These are phyloP conservation scores for Cercophora sp. DNA, from an alignment of 495 filamentous ascomycete species.

Conservation along the genomic window DNA sequence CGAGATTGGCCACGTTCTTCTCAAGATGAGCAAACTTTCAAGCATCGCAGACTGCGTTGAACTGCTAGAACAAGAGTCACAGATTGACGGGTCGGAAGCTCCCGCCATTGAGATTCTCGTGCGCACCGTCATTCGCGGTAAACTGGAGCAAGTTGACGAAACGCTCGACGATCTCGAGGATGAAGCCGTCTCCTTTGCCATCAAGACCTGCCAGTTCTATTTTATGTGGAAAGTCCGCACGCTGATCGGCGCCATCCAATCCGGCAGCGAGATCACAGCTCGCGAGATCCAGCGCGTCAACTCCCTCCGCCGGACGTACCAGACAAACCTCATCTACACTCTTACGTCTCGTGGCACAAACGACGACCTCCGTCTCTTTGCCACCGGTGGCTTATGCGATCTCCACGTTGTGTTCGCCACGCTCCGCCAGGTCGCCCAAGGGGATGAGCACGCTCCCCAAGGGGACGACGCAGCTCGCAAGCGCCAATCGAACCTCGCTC, in stretches of 20 bases:
- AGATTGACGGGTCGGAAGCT: conserved; percentile 41
- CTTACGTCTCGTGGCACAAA: conserved; percentile 60
- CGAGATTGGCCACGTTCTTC: conserved; percentile 72
- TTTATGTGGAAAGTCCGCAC: conserved; percentile 87
- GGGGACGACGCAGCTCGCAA: conserved; percentile 7
- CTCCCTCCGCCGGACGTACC: conserved; percentile 52
- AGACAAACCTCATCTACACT: conserved; percentile 58
- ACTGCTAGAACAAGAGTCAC: conserved; percentile 61
- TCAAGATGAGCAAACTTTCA: conserved; percentile 78
- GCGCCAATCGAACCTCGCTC: conserved; percentile 40
- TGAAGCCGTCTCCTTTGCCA: conserved; percentile 66
- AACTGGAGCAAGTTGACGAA: conserved; percentile 56
- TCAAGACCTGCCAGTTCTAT: conserved; percentile 74
- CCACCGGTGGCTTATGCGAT: conserved; percentile 72
- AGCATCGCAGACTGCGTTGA: conserved; percentile 71
- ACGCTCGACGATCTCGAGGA: conserved; percentile 67
- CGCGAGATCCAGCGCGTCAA: conserved; percentile 55
- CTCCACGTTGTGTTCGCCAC: conserved; percentile 75
- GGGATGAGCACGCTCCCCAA: conserved; percentile 12
- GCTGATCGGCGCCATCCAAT: conserved; percentile 37
- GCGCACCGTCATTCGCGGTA: conserved; percentile 62
- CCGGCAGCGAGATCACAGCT: conserved; percentile 40
- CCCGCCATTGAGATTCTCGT: conserved; percentile 65
- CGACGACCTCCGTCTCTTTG: conserved; percentile 72
- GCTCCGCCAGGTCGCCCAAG: conserved; percentile 48